Conservation (phyloP, 2,329 filamentous ascomycete genomes). For the Colletotrichum orchidophilum region DNA sequence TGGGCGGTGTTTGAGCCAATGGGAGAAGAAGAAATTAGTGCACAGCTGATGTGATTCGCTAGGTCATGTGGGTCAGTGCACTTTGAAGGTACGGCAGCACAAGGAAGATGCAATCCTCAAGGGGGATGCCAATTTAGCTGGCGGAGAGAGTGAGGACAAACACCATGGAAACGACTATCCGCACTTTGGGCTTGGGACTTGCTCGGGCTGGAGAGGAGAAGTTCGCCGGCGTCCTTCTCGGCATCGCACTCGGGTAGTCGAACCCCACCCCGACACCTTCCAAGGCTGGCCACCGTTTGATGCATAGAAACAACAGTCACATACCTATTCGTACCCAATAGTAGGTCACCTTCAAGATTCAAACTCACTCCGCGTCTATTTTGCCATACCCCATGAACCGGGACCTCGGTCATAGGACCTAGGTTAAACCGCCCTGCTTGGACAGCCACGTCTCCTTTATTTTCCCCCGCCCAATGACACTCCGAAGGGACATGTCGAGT, state of each 20-base stretch:
- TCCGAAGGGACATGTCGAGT: constrained; percentile 11
- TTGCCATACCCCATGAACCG: neutral
- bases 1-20: constrained; percentile 5
- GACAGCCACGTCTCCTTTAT: neutral
- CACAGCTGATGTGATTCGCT: constrained; percentile 23
- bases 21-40: constrained; percentile 24
- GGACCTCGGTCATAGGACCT: neutral
- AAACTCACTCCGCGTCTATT: neutral
- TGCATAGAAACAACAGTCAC: neutral
- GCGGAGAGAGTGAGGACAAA: neutral
- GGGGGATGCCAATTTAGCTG: neutral
- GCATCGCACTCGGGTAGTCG: constrained; percentile 20
- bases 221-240: constrained; percentile 11
- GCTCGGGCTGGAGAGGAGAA: neutral
- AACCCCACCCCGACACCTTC: neutral
- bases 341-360: neutral
- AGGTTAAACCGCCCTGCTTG: neutral
- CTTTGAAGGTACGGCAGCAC: neutral
- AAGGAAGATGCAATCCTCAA: neutral
- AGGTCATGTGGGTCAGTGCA: neutral
- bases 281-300: neutral
- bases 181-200: neutral
- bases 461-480: constrained; percentile 17
- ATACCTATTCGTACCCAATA: neutral
- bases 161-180: neutral